phyloP scores from a whole-genome alignment of 345 rosid species.

The Abelmoschus esculentus region DNA sequence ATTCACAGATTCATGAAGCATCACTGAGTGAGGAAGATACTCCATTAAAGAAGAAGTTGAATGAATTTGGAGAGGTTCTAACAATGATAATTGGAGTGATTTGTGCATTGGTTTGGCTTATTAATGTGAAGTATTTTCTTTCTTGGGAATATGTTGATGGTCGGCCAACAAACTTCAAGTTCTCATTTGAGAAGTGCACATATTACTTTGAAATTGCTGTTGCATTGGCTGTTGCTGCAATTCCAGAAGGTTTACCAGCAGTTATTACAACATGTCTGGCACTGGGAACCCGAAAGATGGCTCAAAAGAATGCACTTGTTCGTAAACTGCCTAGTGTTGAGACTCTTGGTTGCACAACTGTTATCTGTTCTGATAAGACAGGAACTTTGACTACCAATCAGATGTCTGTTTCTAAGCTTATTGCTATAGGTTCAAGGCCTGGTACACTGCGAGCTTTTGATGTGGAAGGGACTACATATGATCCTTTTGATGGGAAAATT shows the following conservation, averaged over 20 bases:
- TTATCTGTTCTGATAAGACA: constrained; percentile 72
- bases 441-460: constrained; percentile 63
- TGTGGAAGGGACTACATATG: constrained; percentile 76
- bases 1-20: too few species aligned
- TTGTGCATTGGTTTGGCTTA: constrained; percentile 88
- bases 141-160: constrained; percentile 90
- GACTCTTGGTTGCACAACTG: too few species aligned
- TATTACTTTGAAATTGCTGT: too few species aligned
- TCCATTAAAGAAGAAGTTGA: too few species aligned
- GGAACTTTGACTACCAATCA: constrained; percentile 95
- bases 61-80: constrained; percentile 67
- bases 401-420: constrained; percentile 68
- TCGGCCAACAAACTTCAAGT: constrained; percentile 55
- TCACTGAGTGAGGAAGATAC: too few species aligned
- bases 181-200: too few species aligned
- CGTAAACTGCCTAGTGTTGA: too few species aligned
- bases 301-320: too few species aligned
- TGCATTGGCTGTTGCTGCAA: too few species aligned
- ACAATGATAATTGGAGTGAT: constrained; percentile 71
- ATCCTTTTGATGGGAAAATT: constrained; percentile 78
- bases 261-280: too few species aligned
- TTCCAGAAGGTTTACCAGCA: too few species aligned
- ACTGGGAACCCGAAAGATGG: too few species aligned
- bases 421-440: constrained; percentile 12
- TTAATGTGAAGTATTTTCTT: constrained; percentile 84